phyloP scores from a whole-genome alignment of 805 yeast genomes.

The Nakazawaea populi region DNA sequence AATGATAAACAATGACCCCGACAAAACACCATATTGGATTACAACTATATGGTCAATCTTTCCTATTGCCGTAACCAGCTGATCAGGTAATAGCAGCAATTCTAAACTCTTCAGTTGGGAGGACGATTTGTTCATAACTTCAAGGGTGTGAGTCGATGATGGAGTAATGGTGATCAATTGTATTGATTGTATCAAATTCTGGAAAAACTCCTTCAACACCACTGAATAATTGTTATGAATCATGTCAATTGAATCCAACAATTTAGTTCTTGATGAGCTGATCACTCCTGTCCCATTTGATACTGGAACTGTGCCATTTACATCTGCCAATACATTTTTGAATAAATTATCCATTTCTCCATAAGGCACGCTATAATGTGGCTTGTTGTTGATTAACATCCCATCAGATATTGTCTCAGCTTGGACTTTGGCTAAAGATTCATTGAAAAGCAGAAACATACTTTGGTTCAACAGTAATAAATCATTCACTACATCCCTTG shows the following conservation, averaged over 20 bases:
- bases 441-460: not conserved
- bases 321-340: too few relatives aligned
- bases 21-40: not conserved
- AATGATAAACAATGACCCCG: not conserved
- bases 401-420: not conserved
- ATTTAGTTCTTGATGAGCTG: not conserved
- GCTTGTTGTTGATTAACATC: not conserved
- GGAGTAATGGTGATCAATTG: too few relatives aligned
- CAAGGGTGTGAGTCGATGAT: too few relatives aligned
- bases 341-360: too few relatives aligned
- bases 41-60: not conserved
- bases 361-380: too few relatives aligned
- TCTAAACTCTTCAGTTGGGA: too few relatives aligned
- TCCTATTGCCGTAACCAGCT: not conserved
- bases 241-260: not conserved
- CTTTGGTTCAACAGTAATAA: not conserved
- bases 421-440: not conserved
- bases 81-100: too few relatives aligned
- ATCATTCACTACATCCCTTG: not conserved
- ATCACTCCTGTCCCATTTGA: too few relatives aligned
- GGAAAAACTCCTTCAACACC: not conserved
- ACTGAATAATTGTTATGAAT: not conserved
- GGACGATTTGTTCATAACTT: too few relatives aligned
- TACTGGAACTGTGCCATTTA: too few relatives aligned
- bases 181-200: too few relatives aligned